Evolutionary conservation across 768 basidiomycete species (phyloP).

Genomic region (Strobilomyces echinocephalus): DNA sequence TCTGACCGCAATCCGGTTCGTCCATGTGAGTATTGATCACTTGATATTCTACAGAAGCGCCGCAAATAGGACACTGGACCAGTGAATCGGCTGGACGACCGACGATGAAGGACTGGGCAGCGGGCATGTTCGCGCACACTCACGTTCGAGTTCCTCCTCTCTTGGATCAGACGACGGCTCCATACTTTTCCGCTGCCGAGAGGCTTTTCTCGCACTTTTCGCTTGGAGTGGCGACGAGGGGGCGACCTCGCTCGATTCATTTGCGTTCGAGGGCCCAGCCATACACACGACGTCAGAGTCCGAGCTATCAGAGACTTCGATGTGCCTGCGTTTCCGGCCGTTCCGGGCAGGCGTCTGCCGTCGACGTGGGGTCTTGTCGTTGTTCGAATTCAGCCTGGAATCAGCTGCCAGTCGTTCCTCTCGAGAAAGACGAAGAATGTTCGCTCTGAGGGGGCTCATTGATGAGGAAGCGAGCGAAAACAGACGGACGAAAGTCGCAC

Average conservation of each 20-base stretch:
- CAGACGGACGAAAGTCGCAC: conserved; percentile 34
- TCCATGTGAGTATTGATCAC: conserved; percentile 67
- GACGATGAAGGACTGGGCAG: background rate
- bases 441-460: conserved; percentile 32
- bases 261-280: conserved; percentile 28
- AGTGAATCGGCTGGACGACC: conserved; percentile 28
- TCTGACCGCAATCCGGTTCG: conserved; percentile 41
- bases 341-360: conserved; percentile 16
- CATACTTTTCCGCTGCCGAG: conserved; percentile 7
- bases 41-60: conserved; percentile 38
- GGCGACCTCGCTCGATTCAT: conserved; percentile 20
- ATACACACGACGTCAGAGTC: conserved; percentile 28
- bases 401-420: conserved; percentile 23
- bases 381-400: conserved; percentile 4
- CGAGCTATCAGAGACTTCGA: conserved; percentile 14
- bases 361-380: conserved; percentile 17
- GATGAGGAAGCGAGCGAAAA: background rate
- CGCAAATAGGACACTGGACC: conserved; percentile 64
- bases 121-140: background rate
- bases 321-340: conserved; percentile 36
- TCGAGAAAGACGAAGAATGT: conserved; percentile 39
- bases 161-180: conserved; percentile 30
- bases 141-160: conserved; percentile 29
- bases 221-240: conserved; percentile 21
- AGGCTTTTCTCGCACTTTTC: conserved; percentile 19